A percentile compares a stretch with the other conserved stretches of the same genome.
Conservation (phyloP, 352 stramenopile species). For the Globisporangium nagaii region DNA sequence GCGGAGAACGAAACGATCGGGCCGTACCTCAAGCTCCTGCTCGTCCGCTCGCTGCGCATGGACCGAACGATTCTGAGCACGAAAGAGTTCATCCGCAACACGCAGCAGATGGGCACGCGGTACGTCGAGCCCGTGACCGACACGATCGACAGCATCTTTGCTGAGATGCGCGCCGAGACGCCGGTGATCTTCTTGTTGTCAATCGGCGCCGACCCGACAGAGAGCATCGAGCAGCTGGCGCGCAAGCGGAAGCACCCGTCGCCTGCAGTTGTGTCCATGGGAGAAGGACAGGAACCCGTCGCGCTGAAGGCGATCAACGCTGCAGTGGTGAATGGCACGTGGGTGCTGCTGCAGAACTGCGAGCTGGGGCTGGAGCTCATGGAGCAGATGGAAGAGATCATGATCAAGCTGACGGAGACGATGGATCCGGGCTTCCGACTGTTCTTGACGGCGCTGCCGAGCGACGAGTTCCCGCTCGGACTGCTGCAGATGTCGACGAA, state of each 20-base stretch:
- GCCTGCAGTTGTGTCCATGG: slow-evolving; percentile 95
- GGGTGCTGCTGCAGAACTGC: slow-evolving; percentile 98
- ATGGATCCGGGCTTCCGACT: slow-evolving; percentile 96
- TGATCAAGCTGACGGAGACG: slow-evolving; percentile 93
- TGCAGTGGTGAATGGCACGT: slow-evolving; percentile 95
- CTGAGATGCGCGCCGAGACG: slow-evolving; percentile 93
- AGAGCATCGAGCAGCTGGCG: slow-evolving; percentile 96
- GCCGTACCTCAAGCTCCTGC: slow-evolving; percentile 94
- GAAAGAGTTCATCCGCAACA: slow-evolving; percentile 97
- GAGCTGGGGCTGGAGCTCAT: slow-evolving; percentile 97
- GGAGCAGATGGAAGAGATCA: slow-evolving; percentile 98
- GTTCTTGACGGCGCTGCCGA: slow-evolving; percentile 97
- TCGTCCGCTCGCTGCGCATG: slow-evolving; percentile 96
- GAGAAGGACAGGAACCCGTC: slow-evolving; percentile 97
- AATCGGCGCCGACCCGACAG: slow-evolving; percentile 95
- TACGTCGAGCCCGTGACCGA: slow-evolving; percentile 99
- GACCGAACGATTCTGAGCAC: slow-evolving; percentile 96
- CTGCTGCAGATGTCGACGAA: slow-evolving; percentile 99
- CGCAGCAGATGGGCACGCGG: slow-evolving; percentile 92
- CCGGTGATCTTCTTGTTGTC: slow-evolving; percentile 98
- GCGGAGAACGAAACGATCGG: slow-evolving; percentile 92
- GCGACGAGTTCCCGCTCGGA: slow-evolving; percentile 95
- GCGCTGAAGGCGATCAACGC: slow-evolving; percentile 96
- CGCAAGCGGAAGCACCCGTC: slow-evolving; percentile 96
- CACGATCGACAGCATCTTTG: slow-evolving; percentile 98